A percentile compares a stretch with the other conserved stretches of the same genome.
Evolutionary conservation across 345 rosid species (phyloP).

Genomic region (Lumnitzera littorea): DNA sequence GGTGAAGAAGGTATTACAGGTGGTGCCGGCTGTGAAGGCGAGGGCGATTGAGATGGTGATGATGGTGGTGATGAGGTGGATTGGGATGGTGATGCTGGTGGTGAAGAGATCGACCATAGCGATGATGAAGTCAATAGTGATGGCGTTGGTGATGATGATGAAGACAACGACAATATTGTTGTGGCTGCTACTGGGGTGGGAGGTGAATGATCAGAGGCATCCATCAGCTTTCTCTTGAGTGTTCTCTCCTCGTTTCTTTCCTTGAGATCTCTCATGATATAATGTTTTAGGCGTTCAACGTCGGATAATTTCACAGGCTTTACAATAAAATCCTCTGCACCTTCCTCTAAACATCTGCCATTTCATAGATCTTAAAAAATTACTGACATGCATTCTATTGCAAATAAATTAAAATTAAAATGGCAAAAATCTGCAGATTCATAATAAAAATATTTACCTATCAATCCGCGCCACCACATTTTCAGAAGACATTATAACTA

Average conservation of each 20-base stretch:
- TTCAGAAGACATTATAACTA: conserved; percentile 95
- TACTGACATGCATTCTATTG: no score
- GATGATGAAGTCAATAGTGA: conserved; percentile 21
- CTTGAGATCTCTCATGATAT: conserved; percentile 35
- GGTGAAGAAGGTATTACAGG: conserved; percentile 23
- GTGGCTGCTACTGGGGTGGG: conserved; percentile 10
- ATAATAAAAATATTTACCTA: conserved; percentile 30
- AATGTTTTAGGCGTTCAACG: conserved; percentile 60
- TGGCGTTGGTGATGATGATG: conserved; percentile 14
- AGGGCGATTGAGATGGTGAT: no score
- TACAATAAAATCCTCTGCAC: conserved; percentile 82
- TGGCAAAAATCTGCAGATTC: not conserved
- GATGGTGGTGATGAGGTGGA: no score
- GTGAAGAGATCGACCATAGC: conserved; percentile 42
- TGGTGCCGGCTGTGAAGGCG: conserved; percentile 10
- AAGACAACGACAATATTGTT: conserved; percentile 3
- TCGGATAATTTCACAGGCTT: conserved; percentile 93
- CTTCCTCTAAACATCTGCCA: conserved; percentile 86
- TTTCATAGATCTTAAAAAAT: not conserved
- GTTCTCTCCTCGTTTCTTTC: conserved; percentile 10
- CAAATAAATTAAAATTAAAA: no score
- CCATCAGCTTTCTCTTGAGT: conserved; percentile 58
- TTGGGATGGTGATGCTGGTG: no score
- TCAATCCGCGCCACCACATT: conserved; percentile 73
- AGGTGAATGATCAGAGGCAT: conserved; percentile 24